A percentile compares a stretch with the other conserved stretches of the same genome.
These are phyloP conservation scores for Lonicera japonica DNA, from an alignment of 129 eudicot species.

Conservation along the genomic window DNA sequence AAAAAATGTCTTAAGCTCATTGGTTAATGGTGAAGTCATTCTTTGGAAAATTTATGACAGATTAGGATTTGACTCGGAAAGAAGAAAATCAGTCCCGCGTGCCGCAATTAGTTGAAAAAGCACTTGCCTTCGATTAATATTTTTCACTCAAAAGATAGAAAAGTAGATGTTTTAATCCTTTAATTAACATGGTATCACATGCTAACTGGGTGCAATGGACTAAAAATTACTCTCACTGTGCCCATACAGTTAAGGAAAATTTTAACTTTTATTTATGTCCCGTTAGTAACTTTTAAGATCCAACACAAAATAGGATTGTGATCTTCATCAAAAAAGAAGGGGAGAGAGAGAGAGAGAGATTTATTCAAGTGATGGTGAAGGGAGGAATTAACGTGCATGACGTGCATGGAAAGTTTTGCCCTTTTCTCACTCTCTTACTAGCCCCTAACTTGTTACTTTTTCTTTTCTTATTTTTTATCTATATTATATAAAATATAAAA, in stretches of 20 bases:
- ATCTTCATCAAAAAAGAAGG: background rate
- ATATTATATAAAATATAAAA: too few relatives aligned
- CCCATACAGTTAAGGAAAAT: background rate
- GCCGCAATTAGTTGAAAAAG: background rate
- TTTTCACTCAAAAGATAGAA: conserved; percentile 20
- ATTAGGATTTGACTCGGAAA: background rate
- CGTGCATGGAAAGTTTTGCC: conserved; percentile 27
- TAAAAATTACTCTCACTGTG: background rate
- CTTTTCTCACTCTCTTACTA: conserved; percentile 15
- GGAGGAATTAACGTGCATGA: conserved; percentile 23
- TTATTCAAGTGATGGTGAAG: background rate
- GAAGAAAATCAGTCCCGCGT: background rate
- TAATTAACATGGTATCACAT: conserved; percentile 18
- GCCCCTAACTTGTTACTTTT: conserved; percentile 9
- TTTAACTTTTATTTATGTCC: background rate
- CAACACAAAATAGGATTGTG: background rate
- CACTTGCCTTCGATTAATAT: conserved; percentile 12
- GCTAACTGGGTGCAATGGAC: background rate
- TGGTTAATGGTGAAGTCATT: background rate
- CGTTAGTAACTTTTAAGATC: background rate
- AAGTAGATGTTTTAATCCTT: conserved; percentile 18
- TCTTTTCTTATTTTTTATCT: background rate
- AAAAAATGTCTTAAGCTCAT: too few relatives aligned
- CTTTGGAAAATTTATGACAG: background rate
- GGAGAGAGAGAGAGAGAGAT: background rate